Percentiles rank a stretch among this genome's conserved stretches.
Evolutionary conservation across 164 flowering plant genomes (phyloP).

Genomic region (Stephania yunnanensis): DNA sequence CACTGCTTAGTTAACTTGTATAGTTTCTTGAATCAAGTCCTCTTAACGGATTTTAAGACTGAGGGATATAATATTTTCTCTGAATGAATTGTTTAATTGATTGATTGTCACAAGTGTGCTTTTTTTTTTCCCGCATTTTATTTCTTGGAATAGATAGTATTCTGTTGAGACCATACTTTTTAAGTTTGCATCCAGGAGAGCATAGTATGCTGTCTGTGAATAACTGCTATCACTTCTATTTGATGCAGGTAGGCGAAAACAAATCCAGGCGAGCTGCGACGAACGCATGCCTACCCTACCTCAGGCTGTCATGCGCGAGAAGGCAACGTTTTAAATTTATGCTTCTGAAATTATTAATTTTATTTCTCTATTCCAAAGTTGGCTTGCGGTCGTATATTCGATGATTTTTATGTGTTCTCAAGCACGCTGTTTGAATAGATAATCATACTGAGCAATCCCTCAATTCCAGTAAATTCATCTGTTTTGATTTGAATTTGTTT

Average conservation of each 20-base stretch:
- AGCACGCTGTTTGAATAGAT: background rate
- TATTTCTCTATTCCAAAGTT: background rate
- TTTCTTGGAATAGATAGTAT: no score
- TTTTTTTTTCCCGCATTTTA: no score
- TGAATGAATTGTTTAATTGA: no score
- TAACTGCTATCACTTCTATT: background rate
- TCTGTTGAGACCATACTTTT: no score
- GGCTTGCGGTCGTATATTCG: background rate
- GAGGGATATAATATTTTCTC: no score
- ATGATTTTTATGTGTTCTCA: background rate
- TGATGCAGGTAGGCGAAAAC: background rate
- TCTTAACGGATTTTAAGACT: no score
- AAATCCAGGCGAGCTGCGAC: background rate
- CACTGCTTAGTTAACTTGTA: no score
- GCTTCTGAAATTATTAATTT: background rate
- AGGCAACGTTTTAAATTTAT: background rate
- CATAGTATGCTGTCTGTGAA: background rate
- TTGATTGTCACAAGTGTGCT: no score
- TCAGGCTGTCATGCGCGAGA: background rate
- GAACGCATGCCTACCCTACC: background rate
- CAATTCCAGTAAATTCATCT: background rate
- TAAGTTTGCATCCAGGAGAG: no score
- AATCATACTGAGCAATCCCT: background rate
- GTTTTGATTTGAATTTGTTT: background rate
- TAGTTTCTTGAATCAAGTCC: no score